These are phyloP conservation scores for Strigomonas galati DNA, from an alignment of 208 protist genomes.

Conservation along the genomic window DNA sequence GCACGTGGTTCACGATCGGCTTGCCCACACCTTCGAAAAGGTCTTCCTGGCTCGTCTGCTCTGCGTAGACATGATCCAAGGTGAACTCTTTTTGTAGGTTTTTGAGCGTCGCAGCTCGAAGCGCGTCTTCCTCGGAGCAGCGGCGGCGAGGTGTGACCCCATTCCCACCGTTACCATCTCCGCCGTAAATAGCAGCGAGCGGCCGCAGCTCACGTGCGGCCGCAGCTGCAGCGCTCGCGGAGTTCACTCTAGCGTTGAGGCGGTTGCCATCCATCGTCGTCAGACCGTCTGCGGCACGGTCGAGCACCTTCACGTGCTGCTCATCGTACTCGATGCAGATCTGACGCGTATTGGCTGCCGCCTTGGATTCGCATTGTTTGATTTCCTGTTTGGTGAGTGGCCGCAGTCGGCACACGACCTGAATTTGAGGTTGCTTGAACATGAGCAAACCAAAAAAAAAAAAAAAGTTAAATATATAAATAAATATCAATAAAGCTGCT, in stretches of 20 bases:
- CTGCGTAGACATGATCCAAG: conserved; percentile 43
- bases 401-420: conserved; percentile 47
- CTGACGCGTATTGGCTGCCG: not conserved
- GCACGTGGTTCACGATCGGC: conserved; percentile 81
- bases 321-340: conserved; percentile 34
- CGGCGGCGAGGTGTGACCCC: conserved; percentile 7
- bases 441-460: not conserved
- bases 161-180: no score
- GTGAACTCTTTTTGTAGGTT: conserved; percentile 29
- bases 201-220: no score
- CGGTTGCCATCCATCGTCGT: conserved; percentile 2
- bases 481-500: not conserved
- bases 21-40: conserved; percentile 87
- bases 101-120: conserved; percentile 16
- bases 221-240: no score
- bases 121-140: conserved; percentile 4
- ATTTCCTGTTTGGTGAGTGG: conserved; percentile 28
- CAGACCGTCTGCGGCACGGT: conserved; percentile 5
- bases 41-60: conserved; percentile 67
- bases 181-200: no score
- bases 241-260: not conserved
- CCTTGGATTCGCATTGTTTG: not conserved
- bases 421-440: conserved; percentile 27
- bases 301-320: conserved; percentile 29
- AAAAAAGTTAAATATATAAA: not conserved